Conservation (phyloP, 1,284 basidiomycete genomes). For the Nidula niveotomentosa region DNA sequence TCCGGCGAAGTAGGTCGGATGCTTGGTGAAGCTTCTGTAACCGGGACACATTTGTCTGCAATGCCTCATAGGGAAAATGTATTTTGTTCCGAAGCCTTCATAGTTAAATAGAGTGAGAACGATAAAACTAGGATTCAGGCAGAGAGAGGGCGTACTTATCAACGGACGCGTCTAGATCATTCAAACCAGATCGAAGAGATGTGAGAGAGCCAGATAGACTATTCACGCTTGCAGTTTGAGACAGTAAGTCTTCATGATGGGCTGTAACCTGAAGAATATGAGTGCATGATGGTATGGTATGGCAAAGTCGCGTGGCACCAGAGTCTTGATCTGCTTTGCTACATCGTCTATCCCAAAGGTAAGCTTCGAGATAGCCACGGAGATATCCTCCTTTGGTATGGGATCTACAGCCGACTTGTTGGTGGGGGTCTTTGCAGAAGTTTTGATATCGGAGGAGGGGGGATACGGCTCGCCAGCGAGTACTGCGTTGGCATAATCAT, state of each 20-base stretch:
- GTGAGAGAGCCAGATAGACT: conserved; percentile 63
- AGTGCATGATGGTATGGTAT: conserved; percentile 1
- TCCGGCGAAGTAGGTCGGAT: conserved; percentile 80
- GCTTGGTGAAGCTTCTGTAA: conserved; percentile 79
- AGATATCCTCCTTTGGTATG: conserved; percentile 79
- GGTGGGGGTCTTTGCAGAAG: conserved; percentile 16
- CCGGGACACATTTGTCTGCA: conserved; percentile 68
- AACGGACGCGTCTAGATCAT: conserved; percentile 68
- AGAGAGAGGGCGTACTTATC: conserved; percentile 59
- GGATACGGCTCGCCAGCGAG: conserved; percentile 79
- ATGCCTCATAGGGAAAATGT: conserved; percentile 74
- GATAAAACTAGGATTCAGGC: conserved; percentile 9
- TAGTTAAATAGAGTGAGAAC: conserved; percentile 6
- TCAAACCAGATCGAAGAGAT: conserved; percentile 61
- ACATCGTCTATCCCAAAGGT: conserved; percentile 87
- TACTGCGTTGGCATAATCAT: conserved; percentile 87
- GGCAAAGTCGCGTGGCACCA: conserved; percentile 46
- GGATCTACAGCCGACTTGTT: conserved; percentile 44
- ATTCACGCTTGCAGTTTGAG: conserved; percentile 67
- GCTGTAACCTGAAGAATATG: conserved; percentile 49
- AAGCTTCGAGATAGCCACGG: conserved; percentile 81
- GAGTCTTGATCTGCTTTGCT: conserved; percentile 79
- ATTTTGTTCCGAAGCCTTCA: conserved; percentile 81
- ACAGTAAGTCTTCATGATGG: conserved; percentile 75
- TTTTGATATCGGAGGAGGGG: conserved; percentile 29